Base-by-base conservation (phyloP, 495 filamentous ascomycete species). In the Aspergillus avenaceus region DNA sequence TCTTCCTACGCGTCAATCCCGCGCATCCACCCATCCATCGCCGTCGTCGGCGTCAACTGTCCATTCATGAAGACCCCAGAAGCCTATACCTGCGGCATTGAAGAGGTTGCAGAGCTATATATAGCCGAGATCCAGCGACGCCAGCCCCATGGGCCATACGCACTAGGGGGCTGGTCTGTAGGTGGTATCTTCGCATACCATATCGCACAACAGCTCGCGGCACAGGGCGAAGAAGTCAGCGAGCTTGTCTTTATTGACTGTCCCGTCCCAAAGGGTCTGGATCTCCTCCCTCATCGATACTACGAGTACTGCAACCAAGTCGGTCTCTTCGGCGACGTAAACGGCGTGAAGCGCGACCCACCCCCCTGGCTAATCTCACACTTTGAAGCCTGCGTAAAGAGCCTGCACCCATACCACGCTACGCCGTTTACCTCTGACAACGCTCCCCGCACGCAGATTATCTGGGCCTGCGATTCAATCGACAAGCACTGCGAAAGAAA, bases 101-200 rank as follows among this genome's bases (percentile, higher is more conserved):
- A 47, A 3, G 55, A n/a, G 2, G 37, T 84, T 56, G 73, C 74
- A 0, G 54, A 70, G 24, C 71, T 72, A 45, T 90, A 82, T 59
- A 70, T 85, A 21, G 56, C 65, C 3, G 84, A 86, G 56, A 84
- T 90, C 47, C 76, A 77, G 51, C 75, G 76, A 2, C 78, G 79
- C 24, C 84, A 85, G 55, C 79, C 83, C 1, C 24, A 66, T 1
- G 87, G 87, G 6, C 87, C 87, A 0, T 91, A 90, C 58, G 63
- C 76, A 26, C 57, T 91, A 5, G 78, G 78, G 8, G 87, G 87
- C 41, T 73, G 73, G 74, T 73, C 76, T 38, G 58, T 67, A 2
- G 75, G 76, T 0, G 79, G 77, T 2, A 56, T 78, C 13, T 51
- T 68, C 37, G 75, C 78, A 13, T 77, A 65, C 45, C 61, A 67